Evolutionary conservation across 768 basidiomycete species (phyloP).

Genomic region (Rhodotorula sphaerocarpa): DNA sequence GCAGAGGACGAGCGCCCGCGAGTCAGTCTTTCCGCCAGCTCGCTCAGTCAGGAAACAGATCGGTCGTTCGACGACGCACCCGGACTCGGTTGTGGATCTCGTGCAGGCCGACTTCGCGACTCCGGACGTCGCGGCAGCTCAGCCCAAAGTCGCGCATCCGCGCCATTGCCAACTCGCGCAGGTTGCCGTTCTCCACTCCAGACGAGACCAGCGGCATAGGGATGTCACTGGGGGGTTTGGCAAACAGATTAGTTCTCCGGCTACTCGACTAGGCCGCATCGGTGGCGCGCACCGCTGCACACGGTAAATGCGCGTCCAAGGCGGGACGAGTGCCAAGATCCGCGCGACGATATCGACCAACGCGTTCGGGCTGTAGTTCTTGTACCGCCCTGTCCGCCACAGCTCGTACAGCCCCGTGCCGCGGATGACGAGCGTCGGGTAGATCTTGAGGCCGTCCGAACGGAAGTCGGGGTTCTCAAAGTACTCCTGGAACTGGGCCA

Average conservation of each 20-base stretch:
- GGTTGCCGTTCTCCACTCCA: slow-evolving; percentile 95
- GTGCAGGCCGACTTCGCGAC: slow-evolving; percentile 95
- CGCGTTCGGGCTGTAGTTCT: slow-evolving; percentile 99
- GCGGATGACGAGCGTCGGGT: slow-evolving; percentile 94
- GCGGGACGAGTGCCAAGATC: slow-evolving; percentile 90
- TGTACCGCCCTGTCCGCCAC: slow-evolving; percentile 46
- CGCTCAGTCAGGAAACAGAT: not conserved
- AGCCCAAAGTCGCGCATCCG: slow-evolving; percentile 99
- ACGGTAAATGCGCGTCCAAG: slow-evolving; percentile 97
- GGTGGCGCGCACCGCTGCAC: slow-evolving; percentile 66
- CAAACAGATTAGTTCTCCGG: no score
- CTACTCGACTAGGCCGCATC: not conserved
- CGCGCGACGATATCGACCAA: slow-evolving; percentile 93
- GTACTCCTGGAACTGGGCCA: slow-evolving; percentile 98
- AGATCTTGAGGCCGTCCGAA: slow-evolving; percentile 94
- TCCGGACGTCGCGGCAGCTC: slow-evolving; percentile 92
- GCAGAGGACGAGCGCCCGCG: slow-evolving; percentile 39
- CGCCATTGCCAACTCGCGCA: slow-evolving; percentile 88
- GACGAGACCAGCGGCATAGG: slow-evolving; percentile 92
- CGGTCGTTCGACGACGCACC: not conserved
- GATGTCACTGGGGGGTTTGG: slow-evolving; percentile 75
- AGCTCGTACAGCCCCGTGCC: slow-evolving; percentile 66
- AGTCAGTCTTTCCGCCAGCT: not conserved
- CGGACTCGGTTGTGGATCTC: slow-evolving; percentile 98
- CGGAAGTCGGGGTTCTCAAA: slow-evolving; percentile 98